Percentiles rank a stretch among this genome's conserved stretches.
Conservation (phyloP, 2,329 filamentous ascomycete genomes). For the Arthrobotrys megalospora region DNA sequence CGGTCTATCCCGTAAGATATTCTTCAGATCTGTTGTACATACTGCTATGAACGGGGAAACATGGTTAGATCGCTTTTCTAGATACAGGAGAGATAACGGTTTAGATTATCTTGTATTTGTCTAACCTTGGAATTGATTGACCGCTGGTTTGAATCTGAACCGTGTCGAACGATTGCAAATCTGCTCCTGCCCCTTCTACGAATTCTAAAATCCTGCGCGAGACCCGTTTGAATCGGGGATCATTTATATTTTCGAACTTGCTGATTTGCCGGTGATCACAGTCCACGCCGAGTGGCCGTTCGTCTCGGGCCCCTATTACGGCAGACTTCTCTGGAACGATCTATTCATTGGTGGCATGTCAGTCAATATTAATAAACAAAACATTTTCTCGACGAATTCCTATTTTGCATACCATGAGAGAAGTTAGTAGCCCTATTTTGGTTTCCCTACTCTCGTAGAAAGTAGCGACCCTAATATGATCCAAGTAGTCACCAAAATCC, state of each 20-base stretch:
- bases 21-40: not conserved
- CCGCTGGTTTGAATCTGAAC: not conserved
- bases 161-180: not conserved
- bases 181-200: conserved; percentile 3
- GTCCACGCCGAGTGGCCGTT: not conserved
- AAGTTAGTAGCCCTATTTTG: not conserved
- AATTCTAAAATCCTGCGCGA: conserved; percentile 2
- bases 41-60: not conserved
- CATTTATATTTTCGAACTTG: not conserved
- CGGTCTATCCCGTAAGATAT: not conserved
- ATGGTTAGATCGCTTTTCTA: not conserved
- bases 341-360: conserved; percentile 27
- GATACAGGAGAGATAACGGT: not conserved
- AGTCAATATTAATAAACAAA: too few species aligned
- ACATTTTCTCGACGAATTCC: too few species aligned
- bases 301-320: not conserved
- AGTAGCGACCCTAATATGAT: conserved; percentile 46
- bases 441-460: conserved; percentile 49
- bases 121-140: not conserved
- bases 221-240: not conserved
- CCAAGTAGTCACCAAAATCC: conserved; percentile 47
- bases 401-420: conserved; percentile 39
- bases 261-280: not conserved
- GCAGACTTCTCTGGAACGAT: not conserved
- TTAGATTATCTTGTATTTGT: not conserved